Evolutionary conservation across 805 yeast genomes (phyloP), one percentile per base, ranked within the genome.

Genomic region (Schizosaccharomyces osmophilus): DNA sequence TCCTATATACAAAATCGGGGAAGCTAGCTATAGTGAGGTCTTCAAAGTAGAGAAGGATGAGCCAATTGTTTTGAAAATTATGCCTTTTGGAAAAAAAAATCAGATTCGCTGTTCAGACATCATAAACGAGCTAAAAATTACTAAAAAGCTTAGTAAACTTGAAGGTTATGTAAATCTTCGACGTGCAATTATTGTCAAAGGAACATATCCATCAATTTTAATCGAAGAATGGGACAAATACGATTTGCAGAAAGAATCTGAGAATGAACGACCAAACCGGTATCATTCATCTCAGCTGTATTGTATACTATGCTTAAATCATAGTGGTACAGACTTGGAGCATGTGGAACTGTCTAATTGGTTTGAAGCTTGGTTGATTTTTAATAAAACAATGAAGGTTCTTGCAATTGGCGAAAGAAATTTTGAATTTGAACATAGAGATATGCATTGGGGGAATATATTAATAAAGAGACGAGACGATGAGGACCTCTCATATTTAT

Each of bases 371-470:
- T 68, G 73, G 67, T 62, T 64, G 9, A 75, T 84, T 1, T 82
- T 84, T 65, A 78, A 82, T 79, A 75, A 75, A 63, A 71, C 81
- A 31, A 80, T 74, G 1, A 69, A 72, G n/a, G 69, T 74, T 4
- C 69, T 84, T 31, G 75, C 78, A 31, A 70, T 70, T 9, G 83
- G 80, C 0, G 88, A 84, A 68, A 69, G 72, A 17, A 67, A 71
- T 45, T 72, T 73, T 63, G 73, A 77, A 63, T 83, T 83, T 69
- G 89, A 84, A 69, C 90, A 84, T 66, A 74, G 90, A 59, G 86
- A 84, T 68, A 69, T 84, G 63, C 84, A 82, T 64, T 75, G 84
- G 77, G 82, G 83, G 13, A 84, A 84, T 66, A 73, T 84, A 61
- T 71, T 82, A 17, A 72, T 84, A 19, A 74, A 74, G 60, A 65